These are phyloP conservation scores for Exophiala sp. DNA, from an alignment of 2,329 filamentous ascomycete genomes.

Conservation along the genomic window DNA sequence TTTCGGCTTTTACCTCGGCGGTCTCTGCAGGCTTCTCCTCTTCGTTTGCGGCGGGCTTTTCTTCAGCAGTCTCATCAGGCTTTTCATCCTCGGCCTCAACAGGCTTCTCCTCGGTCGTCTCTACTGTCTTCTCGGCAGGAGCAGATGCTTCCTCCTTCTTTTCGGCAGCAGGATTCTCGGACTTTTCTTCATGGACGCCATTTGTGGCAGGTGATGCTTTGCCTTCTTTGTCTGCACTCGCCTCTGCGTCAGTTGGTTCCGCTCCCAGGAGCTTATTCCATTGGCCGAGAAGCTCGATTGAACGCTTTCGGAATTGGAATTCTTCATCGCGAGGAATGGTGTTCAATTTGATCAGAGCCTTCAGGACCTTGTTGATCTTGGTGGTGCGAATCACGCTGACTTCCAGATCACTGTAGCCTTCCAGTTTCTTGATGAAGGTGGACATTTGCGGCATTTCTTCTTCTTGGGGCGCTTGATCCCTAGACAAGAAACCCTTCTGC, in stretches of 20 bases:
- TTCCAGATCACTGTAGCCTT: conserved; percentile 71
- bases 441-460: conserved; percentile 51
- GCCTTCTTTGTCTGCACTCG: conserved; percentile 39
- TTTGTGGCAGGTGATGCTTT: conserved; percentile 38
- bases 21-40: conserved; percentile 11
- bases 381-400: conserved; percentile 81
- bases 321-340: conserved; percentile 83
- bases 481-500: conserved; percentile 84
- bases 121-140: conserved; percentile 27
- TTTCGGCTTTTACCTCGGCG: conserved; percentile 12
- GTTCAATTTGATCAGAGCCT: conserved; percentile 82
- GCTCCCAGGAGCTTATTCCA: conserved; percentile 79
- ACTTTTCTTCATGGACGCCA: conserved; percentile 33
- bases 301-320: conserved; percentile 80
- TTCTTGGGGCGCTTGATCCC: conserved; percentile 78
- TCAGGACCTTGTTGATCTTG: conserved; percentile 98
- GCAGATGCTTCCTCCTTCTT: conserved; percentile 30
- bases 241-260: conserved; percentile 44
- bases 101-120: conserved; percentile 32
- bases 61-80: conserved; percentile 1
- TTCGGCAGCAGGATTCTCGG: conserved; percentile 32
- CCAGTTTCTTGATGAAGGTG: conserved; percentile 60
- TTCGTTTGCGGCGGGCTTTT: conserved; percentile 12
- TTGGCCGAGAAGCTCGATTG: conserved; percentile 69
- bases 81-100: conserved; percentile 9